phyloP scores from a whole-genome alignment of 345 rosid species.

The Brassica juncea region DNA sequence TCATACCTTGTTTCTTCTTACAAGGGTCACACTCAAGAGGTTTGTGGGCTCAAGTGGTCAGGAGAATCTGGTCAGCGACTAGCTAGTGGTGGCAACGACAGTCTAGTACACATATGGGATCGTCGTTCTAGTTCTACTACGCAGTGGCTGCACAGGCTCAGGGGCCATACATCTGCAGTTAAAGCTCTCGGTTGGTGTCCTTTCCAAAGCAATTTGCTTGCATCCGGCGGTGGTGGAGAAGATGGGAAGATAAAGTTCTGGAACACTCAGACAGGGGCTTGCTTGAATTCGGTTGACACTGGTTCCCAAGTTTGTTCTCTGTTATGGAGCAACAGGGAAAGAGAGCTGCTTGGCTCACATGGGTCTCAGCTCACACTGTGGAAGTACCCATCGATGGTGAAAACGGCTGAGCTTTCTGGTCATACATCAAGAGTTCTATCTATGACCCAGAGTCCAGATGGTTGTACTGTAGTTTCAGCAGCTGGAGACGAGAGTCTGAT shows the following conservation, averaged over 20 bases:
- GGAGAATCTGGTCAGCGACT: background rate
- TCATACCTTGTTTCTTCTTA: background rate
- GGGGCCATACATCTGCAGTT: background rate
- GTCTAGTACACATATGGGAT: background rate
- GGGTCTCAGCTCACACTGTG: background rate
- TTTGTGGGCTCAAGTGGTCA: slow-evolving; percentile 3
- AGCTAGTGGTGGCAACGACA: background rate
- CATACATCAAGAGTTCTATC: background rate
- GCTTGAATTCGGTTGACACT: background rate
- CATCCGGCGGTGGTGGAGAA: background rate
- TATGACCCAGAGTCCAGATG: background rate
- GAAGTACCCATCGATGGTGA: background rate
- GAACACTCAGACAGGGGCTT: background rate
- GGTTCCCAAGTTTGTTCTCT: background rate
- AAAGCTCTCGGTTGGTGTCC: background rate
- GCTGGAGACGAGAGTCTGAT: background rate
- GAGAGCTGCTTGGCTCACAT: background rate
- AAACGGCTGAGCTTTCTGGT: background rate
- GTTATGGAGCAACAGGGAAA: background rate
- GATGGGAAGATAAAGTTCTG: background rate
- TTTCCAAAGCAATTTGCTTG: background rate
- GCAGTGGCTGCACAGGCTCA: background rate
- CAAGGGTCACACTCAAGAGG: background rate
- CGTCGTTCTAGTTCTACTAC: background rate
- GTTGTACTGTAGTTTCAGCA: background rate